Base-by-base conservation (phyloP, 805 yeast genomes). In the Yamadazyma insecticola region DNA sequence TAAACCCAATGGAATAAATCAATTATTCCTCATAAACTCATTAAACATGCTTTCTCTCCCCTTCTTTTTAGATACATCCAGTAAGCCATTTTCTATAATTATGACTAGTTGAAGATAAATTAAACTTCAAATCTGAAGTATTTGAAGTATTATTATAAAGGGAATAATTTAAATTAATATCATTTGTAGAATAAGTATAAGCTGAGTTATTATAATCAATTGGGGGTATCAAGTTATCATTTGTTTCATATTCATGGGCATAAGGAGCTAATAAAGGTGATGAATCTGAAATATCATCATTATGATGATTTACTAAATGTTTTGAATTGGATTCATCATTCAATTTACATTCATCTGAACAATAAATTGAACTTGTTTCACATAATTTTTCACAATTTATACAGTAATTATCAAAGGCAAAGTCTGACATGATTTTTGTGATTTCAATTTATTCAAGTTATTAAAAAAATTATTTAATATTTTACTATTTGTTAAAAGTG, bases 391-490 rank as follows among this genome's bases (percentile, higher is more conserved):
- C 64, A 41, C 67, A 60, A 24, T 55, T 44, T 16, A 60, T 52
- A 43, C 67, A 60, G 42, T 57, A 60, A 43, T 60, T 57, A 39
- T 60, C 57, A 40, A 60, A 60, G 50, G 57, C 57, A 22, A 40
- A 40, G 34, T 54, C 58, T 24, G 73, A 57, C 72, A 69, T 67
- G 27, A 14, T 35, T 15, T 13, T 5, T 24, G 26, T 25, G 6
- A 18, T 7, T 18, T 7, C 6, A 18, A 18, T 18, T 18, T 18
- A 18, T 18, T 18, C 21, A 7, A 18, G n/a, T n/a, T n/a, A n/a
- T n/a, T n/a, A n/a, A n/a, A n/a, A n/a, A n/a, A n/a, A n/a, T n/a
- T n/a, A n/a, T n/a, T n/a, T n/a, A n/a, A n/a, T n/a, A n/a, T n/a
- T n/a, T n/a, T n/a, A n/a, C n/a, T n/a, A n/a, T n/a, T n/a, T n/a